These are phyloP conservation scores for Xylaria curta DNA, from an alignment of 495 filamentous ascomycete genomes.

Conservation along the genomic window DNA sequence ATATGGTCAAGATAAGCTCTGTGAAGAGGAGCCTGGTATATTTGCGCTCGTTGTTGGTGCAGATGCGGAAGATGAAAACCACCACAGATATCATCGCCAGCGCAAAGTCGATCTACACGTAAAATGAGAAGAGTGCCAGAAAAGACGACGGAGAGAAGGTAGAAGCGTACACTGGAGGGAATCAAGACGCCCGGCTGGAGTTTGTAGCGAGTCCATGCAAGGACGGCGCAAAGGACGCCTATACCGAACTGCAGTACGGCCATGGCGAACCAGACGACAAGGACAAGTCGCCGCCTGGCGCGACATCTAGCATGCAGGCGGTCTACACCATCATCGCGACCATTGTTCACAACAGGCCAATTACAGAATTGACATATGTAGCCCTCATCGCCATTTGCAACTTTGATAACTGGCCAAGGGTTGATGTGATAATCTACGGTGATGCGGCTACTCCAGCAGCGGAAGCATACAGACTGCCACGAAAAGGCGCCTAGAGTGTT, in stretches of 20 bases:
- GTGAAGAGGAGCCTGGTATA: conserved; percentile 37
- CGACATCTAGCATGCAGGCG: conserved; percentile 40
- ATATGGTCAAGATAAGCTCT: conserved; percentile 39
- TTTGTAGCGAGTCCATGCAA: conserved; percentile 42
- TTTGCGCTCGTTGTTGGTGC: conserved; percentile 37
- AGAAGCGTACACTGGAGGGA: conserved; percentile 38
- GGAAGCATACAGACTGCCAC: conserved; percentile 42
- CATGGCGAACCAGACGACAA: conserved; percentile 39
- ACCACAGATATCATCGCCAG: conserved; percentile 38
- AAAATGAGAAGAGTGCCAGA: conserved; percentile 9
- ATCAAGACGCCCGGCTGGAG: conserved; percentile 32
- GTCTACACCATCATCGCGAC: conserved; percentile 31
- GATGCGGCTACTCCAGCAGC: conserved; percentile 39
- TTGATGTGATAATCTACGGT: conserved; percentile 36
- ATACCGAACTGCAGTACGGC: conserved; percentile 42
- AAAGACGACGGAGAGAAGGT: conserved; percentile 17
- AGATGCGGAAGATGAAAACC: conserved; percentile 37
- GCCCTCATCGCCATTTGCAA: conserved; percentile 40
- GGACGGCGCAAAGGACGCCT: conserved; percentile 37
- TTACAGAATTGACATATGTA: conserved; percentile 44
- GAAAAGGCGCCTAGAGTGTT: conserved; percentile 24
- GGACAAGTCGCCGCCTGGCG: conserved; percentile 37
- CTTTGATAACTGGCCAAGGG: conserved; percentile 39
- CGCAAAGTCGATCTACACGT: conserved; percentile 39
- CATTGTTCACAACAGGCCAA: conserved; percentile 40